Evolutionary conservation across 2,329 filamentous ascomycete genomes (phyloP), one percentile per base, ranked within the genome.

Genomic region (Botrytis aclada): DNA sequence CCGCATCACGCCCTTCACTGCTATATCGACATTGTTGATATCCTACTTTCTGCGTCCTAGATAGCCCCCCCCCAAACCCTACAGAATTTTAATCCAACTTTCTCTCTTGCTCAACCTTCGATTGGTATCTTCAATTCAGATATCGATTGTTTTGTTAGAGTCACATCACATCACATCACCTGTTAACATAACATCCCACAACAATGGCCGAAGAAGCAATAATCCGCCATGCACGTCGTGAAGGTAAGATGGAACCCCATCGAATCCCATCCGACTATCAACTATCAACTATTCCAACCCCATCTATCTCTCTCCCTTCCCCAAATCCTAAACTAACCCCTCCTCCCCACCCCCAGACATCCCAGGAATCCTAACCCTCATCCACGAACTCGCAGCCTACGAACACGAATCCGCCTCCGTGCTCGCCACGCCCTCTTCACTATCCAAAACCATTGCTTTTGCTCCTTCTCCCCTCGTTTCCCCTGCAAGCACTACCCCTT

Each of bases 311-410:
- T 25, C 14, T 8, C 22, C 29, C 9, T 12, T 10, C 14, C n/a
- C n/a, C 10, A n/a, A n/a, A 16, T 1, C 2, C 25, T 34, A 41
- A 34, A 67, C 70, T 69, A 72, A 72, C 16, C 7, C 32, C 5
- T 1, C 22, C 22, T 51, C 34, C 7, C 47, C 66, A 20, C 22
- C 0, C 16, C 22, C 76, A 97, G 95, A 98, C 80, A 89, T 97
- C 73, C 88, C 90, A 37, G 85, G 86, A n/a, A 97, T 98, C 81
- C 88, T 97, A 39, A 83, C 86, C 77, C 86, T 98, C 80, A 94
- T 98, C 83, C 88, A 89, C 71, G 95, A 94, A 80, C 90, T 98
- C 14, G 95, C 95, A 77, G 88, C 90, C 78, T 97, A 98, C 84
- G 94, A 98, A 82, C 90, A 95, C 41, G 92, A 92, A 79, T 85